Base-by-base conservation (phyloP, 768 basidiomycete genomes). In the Termitomyces eurrhizus region DNA sequence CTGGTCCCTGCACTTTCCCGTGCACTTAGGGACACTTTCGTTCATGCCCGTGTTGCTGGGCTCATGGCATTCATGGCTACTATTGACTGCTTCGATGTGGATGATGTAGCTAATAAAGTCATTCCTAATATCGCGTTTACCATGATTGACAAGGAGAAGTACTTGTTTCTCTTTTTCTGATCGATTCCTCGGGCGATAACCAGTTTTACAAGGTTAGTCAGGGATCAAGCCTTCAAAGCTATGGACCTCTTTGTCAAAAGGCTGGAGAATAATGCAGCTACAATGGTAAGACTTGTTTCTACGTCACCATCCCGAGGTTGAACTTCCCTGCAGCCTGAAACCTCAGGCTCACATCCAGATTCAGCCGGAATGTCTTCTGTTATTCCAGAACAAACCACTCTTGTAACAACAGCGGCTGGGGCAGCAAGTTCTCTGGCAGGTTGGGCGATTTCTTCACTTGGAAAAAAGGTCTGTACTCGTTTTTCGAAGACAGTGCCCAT, bases 51-150 rank as follows among this genome's bases (percentile, higher is more conserved):
- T 44, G 93, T 96, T 1, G 96, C 97, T 0, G 96, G 93, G 0
- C 72, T 98, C 39, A 95, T 95, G 93, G 92, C 93, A 24, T 87
- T 98, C 64, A 97, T 94, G 88, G 95, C 95, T 5, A 94, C 93
- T 0, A 84, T 89, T 26, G 95, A 97, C 41, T 90, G 89, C 62
- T 98, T 91, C 64, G 94, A 92, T 55, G 72, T 83, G 14, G 92
- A 97, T 57, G 97, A 98, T 58, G 70, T 98, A 26, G 95, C 95
- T 0, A 83, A 81, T 3, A 95, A 90, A 69, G 95, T 98, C 0
- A 85, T 99, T 21, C 95, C 96, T 0, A 88, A 84, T 64, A 84
- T 98, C 72, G 80, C 89, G 2, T 86, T 85, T 52, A 81, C 90
- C 0, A 74, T 94, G 69, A 80, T 98, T 18, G 96, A 98, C 70